Evolutionary conservation across 768 basidiomycete genomes (phyloP).

Genomic region (Trametes meyenii): DNA sequence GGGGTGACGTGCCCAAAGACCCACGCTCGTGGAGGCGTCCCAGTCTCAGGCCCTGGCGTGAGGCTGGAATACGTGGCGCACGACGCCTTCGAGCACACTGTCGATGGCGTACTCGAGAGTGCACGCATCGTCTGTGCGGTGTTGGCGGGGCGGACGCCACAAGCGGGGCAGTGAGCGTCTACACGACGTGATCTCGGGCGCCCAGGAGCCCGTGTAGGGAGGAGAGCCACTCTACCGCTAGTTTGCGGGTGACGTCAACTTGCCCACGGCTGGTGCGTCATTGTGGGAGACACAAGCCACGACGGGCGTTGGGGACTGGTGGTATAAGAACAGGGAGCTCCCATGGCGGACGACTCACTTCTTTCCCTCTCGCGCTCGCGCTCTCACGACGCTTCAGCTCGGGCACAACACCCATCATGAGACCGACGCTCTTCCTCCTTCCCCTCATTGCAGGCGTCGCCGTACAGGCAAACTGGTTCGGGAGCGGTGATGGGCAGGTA

Average conservation of each 20-base stretch:
- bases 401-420: constrained; percentile 21
- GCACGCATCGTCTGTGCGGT: neutral
- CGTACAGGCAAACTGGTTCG: constrained; percentile 36
- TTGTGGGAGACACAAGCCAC: constrained; percentile 17
- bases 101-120: neutral
- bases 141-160: neutral
- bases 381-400: constrained; percentile 5
- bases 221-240: too few relatives aligned
- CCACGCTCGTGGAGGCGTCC: too few relatives aligned
- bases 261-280: constrained; percentile 12
- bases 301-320: neutral
- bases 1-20: too few relatives aligned
- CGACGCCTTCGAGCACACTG: neutral
- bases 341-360: neutral
- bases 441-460: constrained; percentile 35
- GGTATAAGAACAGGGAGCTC: constrained; percentile 5
- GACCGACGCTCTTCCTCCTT: constrained; percentile 27
- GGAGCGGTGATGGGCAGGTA: constrained; percentile 29
- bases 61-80: too few relatives aligned
- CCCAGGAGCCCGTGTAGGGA: too few relatives aligned
- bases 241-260: constrained; percentile 8
- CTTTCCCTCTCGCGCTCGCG: constrained; percentile 9
- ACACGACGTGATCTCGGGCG: too few relatives aligned
- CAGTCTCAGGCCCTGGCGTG: too few relatives aligned
- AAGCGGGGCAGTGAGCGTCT: constrained; percentile 1